Conservation (phyloP, 176 grass and related monocot species). For the Raddia guianensis region DNA sequence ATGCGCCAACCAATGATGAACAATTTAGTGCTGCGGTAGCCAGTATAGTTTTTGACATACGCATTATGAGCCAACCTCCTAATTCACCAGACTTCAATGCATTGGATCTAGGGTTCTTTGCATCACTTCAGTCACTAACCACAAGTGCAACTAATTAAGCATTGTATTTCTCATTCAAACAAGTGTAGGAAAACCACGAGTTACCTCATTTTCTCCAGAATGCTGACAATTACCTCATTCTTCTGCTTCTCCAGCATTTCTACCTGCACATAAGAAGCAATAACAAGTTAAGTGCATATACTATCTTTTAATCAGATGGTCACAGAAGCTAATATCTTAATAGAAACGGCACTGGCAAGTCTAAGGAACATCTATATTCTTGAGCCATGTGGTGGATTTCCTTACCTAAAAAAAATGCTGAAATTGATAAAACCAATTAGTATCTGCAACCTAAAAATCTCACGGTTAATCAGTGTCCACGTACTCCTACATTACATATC, state of each 20-base stretch:
- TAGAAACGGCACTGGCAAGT: not conserved
- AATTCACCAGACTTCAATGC: too few relatives aligned
- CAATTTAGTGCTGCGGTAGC: too few relatives aligned
- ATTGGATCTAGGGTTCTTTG: too few relatives aligned
- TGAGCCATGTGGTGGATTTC: not conserved
- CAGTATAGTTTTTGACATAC: too few relatives aligned
- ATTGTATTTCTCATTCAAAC: constrained; percentile 18
- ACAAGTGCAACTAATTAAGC: too few relatives aligned
- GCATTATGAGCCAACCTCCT: too few relatives aligned
- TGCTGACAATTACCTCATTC: constrained; percentile 61
- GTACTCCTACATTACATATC: too few relatives aligned
- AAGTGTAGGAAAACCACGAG: constrained; percentile 34
- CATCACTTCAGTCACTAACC: too few relatives aligned
- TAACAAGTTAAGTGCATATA: not conserved
- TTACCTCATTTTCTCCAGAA: constrained; percentile 26
- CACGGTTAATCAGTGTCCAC: too few relatives aligned
- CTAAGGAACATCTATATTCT: not conserved
- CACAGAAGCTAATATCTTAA: not conserved
- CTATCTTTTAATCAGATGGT: not conserved
- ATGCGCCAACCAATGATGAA: too few relatives aligned
- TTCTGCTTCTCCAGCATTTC: constrained; percentile 67
- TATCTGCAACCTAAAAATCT: too few relatives aligned
- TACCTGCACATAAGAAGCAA: constrained; percentile 44
- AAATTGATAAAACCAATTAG: too few relatives aligned
- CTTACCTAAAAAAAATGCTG: not conserved